Conservation (phyloP, 106 monocot species). For the Posidonia australis region DNA sequence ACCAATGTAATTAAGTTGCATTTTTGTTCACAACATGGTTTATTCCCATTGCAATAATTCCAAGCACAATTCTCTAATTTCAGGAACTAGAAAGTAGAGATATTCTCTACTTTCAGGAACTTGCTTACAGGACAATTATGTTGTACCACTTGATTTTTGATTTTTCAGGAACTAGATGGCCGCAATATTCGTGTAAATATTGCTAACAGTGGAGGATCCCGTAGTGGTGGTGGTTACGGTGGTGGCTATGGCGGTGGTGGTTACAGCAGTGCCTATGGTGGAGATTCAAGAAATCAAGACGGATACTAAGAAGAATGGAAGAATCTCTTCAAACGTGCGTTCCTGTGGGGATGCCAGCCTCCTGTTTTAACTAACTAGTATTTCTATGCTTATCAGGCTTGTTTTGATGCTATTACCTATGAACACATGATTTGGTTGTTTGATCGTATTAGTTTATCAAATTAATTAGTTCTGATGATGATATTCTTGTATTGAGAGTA, state of each 20-base stretch:
- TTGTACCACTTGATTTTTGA: background rate
- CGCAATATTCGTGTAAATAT: constrained; percentile 61
- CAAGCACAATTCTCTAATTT: too few species aligned
- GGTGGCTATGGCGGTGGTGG: constrained; percentile 12
- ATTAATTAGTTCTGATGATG: too few species aligned
- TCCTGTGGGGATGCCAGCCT: background rate
- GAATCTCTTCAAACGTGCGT: background rate
- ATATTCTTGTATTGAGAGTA: too few species aligned
- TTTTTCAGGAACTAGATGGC: constrained; percentile 57
- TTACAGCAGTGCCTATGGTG: background rate
- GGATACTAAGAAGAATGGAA: background rate
- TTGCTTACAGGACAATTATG: background rate
- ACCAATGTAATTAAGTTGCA: background rate
- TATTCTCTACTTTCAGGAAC: too few species aligned
- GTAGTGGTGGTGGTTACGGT: constrained; percentile 26
- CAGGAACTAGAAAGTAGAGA: too few species aligned
- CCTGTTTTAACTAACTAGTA: background rate
- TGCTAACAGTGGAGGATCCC: constrained; percentile 46
- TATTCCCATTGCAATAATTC: too few species aligned
- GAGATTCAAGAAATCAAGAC: background rate
- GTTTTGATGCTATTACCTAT: too few species aligned
- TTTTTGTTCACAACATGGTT: background rate
- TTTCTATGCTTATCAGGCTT: too few species aligned
- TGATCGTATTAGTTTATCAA: too few species aligned
- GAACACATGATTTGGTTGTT: too few species aligned